Base-by-base conservation (phyloP, 176 grass and related monocot species). In the Stipa capillata region DNA sequence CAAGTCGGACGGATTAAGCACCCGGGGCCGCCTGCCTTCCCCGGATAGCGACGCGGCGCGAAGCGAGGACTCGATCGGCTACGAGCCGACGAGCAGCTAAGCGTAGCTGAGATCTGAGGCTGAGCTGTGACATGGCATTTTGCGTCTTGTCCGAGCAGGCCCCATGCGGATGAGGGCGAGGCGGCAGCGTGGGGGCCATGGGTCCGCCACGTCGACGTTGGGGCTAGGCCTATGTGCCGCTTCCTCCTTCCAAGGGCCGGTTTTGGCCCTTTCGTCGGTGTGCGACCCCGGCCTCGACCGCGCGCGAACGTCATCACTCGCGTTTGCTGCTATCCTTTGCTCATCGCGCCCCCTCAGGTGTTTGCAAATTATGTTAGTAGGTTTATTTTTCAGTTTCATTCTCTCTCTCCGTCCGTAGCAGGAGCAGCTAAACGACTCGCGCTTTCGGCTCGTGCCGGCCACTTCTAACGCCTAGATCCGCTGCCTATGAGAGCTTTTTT, bases 171-270 rank as follows among this genome's bases (percentile, higher is more conserved):
- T 64, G 34, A 55, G 69, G 27, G 45, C 76, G 28, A 21, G n/a
- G n/a, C n/a, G n/a, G n/a, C n/a, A n/a, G 60, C 39, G 40, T 68
- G 72, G 21, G 77, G 72, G 43, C 56, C 79, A 78, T n/a, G 41
- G 40, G 5, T 2, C 36, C 34, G 58, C 80, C 77, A 86, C 76
- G 84, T 83, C 79, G 90, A 42, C 67, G 40, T 13, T 18, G 6
- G 6, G 7, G 16, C 1, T 41, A 13, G 35, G 59, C 41, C 21
- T 52, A 85, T 75, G 68, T 76, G 86, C 86, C 86, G 90, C 79
- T 92, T 92, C 10, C 79, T 79, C 48, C 0, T 69, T 57, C 83
- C 79, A 89, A 89, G 58, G 29, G 86, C 61, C 86, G 76, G 29
- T 85, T 62, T 62, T 24, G 21, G 20, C 48, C 32, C 3, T 29